Evolutionary conservation across 805 yeast genomes (phyloP), one percentile per base, ranked within the genome.

Genomic region (Alloascoidea hylecoeti): DNA sequence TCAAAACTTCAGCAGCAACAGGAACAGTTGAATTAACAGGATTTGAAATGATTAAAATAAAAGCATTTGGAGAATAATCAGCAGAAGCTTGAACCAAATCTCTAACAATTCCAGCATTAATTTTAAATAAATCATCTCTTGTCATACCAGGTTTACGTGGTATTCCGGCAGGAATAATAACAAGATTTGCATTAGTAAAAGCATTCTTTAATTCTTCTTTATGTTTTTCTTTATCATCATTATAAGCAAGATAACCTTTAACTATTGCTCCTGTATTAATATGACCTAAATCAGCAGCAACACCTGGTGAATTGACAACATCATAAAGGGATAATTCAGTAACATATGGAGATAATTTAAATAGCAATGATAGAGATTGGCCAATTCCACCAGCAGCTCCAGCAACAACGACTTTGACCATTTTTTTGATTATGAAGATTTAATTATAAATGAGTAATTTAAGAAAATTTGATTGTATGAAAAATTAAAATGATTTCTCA

Each of bases 311-410:
- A 48, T 79, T 72, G 53, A 75, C 75, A 49, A 80, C 68, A 61
- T 80, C 92, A 61, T 75, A 80, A 34, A 80, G 62, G 18, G 85
- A 65, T 53, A 80, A 65, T 46, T 76, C 75, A 41, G 81, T 71
- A 41, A 80, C 81, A 54, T 73, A 67, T 51, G 75, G 80, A 67
- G 76, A 76, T 51, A 78, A 64, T 58, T 80, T 80, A 62, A 80
- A 58, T 55, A 80, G 64, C 41, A 76, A 59, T 13, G 80, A 74
- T 45, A 75, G 59, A 32, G 81, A 80, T 55, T 72, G 78, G 39
- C 92, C 92, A 57, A 80, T 79, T 58, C 92, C 92, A 59, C 92
- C 92, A 46, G 81, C 78, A 47, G 89, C 89, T 58, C 92, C 92
- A 52, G 78, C 65, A 42, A 80, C 84, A 53, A 85, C 66, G 38